phyloP scores from a whole-genome alignment of 2,329 filamentous ascomycete species.

The Hirsutella rhossiliensis region DNA sequence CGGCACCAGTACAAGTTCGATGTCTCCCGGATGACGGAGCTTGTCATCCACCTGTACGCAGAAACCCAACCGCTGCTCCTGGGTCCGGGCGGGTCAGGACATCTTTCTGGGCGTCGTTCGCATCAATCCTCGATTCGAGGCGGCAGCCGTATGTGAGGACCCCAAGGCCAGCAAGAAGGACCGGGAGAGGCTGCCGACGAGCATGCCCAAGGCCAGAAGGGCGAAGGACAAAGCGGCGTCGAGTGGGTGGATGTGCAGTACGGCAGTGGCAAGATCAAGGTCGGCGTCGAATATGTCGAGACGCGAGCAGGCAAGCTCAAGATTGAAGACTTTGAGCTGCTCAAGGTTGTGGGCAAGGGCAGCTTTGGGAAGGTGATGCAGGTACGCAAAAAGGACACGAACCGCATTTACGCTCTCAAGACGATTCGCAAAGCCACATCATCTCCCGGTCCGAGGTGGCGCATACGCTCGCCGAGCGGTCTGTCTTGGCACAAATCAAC shows the following conservation, averaged over 20 bases:
- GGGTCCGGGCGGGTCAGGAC: conserved; percentile 86
- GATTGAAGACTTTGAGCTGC: conserved; percentile 91
- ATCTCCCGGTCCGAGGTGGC: conserved; percentile 97
- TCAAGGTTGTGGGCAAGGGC: conserved; percentile 96
- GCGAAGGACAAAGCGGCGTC: conserved; percentile 54
- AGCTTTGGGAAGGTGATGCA: conserved; percentile 99
- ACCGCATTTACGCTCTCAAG: conserved; percentile 96
- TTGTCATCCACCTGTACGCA: conserved; percentile 89
- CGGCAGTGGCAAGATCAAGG: conserved; percentile 75
- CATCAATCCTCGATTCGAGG: conserved; percentile 83
- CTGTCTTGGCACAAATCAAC: conserved; percentile 98
- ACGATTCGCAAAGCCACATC: conserved; percentile 99
- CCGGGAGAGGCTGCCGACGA: conserved; percentile 64
- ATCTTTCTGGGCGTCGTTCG: conserved; percentile 89
- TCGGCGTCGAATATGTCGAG: conserved; percentile 92
- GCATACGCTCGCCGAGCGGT: conserved; percentile 90
- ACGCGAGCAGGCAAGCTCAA: conserved; percentile 80
- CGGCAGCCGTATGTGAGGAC: conserved; percentile 57
- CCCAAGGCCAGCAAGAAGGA: conserved; percentile 79
- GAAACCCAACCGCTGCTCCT: conserved; percentile 78
- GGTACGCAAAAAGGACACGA: conserved; percentile 95
- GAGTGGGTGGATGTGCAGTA: conserved; percentile 90
- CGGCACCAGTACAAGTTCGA: conserved; percentile 99
- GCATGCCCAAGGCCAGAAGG: conserved; percentile 40
- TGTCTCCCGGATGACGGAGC: conserved; percentile 84